These are phyloP conservation scores for Botrytis byssoidea DNA, from an alignment of 2,329 filamentous ascomycete genomes.

Conservation along the genomic window DNA sequence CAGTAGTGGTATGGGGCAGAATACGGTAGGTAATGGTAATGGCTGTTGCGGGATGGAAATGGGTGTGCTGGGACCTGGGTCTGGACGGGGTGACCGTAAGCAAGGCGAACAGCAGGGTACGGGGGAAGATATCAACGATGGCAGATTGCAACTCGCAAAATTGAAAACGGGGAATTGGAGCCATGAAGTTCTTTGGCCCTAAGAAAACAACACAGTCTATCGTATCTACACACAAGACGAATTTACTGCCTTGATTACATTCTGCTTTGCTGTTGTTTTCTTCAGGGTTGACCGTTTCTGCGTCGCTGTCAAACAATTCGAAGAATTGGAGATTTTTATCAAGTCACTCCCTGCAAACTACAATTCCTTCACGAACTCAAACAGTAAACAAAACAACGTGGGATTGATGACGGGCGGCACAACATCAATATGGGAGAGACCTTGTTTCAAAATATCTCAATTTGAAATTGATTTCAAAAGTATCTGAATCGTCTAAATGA, in stretches of 20 bases:
- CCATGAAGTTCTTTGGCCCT: background rate
- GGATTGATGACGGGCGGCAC: background rate
- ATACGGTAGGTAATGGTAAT: conserved; percentile 11
- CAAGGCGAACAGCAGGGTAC: conserved; percentile 4
- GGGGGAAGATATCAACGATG: background rate
- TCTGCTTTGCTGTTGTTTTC: conserved; percentile 1
- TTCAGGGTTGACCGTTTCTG: background rate
- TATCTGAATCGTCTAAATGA: conserved; percentile 1
- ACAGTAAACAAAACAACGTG: conserved; percentile 11
- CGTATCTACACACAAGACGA: background rate
- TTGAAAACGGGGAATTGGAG: background rate
- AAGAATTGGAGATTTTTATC: background rate
- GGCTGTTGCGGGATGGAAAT: conserved; percentile 17
- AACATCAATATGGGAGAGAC: background rate
- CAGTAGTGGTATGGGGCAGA: conserved; percentile 15
- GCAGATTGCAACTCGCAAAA: background rate
- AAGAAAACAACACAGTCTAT: background rate
- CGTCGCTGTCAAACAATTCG: conserved; percentile 14
- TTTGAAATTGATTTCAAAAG: background rate
- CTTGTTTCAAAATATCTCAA: conserved; percentile 1
- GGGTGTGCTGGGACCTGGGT: conserved; percentile 4
- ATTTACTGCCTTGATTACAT: background rate
- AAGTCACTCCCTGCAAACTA: conserved; percentile 1
- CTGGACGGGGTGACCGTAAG: conserved; percentile 14
- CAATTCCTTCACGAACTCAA: conserved; percentile 9